Base-by-base conservation (phyloP, 2,329 filamentous ascomycete species). In the Trichophyton rubrum region DNA sequence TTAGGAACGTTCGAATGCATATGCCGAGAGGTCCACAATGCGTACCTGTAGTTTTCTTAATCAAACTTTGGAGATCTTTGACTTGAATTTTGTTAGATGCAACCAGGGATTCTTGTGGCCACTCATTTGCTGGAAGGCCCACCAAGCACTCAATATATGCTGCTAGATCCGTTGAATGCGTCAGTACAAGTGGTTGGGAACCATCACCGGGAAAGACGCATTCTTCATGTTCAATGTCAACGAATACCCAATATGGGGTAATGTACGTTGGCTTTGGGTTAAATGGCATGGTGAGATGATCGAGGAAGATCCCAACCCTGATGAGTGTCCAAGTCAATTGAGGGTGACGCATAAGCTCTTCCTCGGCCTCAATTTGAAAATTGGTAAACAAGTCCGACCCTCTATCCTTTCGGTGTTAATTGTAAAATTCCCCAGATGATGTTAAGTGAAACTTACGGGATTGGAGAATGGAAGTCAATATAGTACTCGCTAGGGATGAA, bases 401-500 rank as follows among this genome's bases (percentile, higher is more conserved):
- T 1, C 53, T 56, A 22, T 20, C 1, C 27, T 17, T 22, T n/a
- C 7, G 2, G n/a, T 5, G n/a, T 56, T 13, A 56, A 24, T 6
- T n/a, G 3, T 20, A 8, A 15, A 7, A n/a, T 15, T n/a, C 11
- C 24, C 8, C 5, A 2, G n/a, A 38, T 8, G 9, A 17, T 33
- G 6, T 6, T 20, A 17, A n/a, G 20, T 15, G 35, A 7, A 40
- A 20, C 53, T 33, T 33, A 56, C 53, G 53, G 53, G 6, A 56
- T 56, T 17, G 53, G 53, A 33, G 53, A 27, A 56, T 56, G 53
- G n/a, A 56, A 56, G 20, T 56, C 53, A 22, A 56, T 56, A 27
- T 56, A 56, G 24, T 56, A 56, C n/a, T 56, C 53, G 33, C 53
- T 56, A 3, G 53, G 53, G 9, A 56, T 56, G 33, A 56, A 56